Evolutionary conservation across 2,329 filamentous ascomycete genomes (phyloP).

Genomic region (Trichoderma oligosporum): DNA sequence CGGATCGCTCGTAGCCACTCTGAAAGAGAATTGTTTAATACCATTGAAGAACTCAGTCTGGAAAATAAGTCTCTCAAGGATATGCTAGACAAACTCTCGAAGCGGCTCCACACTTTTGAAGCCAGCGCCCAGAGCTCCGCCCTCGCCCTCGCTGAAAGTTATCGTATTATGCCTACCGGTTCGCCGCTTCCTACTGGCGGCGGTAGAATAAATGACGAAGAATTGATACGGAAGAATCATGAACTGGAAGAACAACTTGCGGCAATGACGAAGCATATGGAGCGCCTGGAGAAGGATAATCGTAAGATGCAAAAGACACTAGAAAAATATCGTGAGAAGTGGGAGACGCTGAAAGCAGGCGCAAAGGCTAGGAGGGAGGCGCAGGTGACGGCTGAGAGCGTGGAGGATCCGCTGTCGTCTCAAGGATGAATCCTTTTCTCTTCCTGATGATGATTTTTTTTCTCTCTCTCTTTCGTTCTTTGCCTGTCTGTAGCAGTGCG

Average conservation of each 20-base stretch:
- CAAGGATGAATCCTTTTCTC: not conserved
- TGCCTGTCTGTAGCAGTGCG: not conserved
- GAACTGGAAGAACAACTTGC: conserved; percentile 67
- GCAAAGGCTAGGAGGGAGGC: conserved; percentile 53
- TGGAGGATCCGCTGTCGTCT: conserved; percentile 32
- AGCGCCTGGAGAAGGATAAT: conserved; percentile 62
- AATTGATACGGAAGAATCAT: conserved; percentile 47
- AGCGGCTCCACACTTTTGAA: conserved; percentile 88
- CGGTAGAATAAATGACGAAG: conserved; percentile 30
- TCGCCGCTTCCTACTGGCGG: conserved; percentile 42
- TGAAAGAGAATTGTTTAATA: conserved; percentile 55
- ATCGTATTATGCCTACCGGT: conserved; percentile 56
- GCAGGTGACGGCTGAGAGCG: conserved; percentile 35
- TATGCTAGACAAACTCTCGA: conserved; percentile 80
- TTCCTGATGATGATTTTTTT: not conserved
- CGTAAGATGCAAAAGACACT: conserved; percentile 54
- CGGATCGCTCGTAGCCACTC: conserved; percentile 40
- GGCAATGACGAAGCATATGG: conserved; percentile 55
- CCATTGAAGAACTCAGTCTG: conserved; percentile 80
- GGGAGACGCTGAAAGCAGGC: conserved; percentile 59
- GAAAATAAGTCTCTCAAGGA: conserved; percentile 85
- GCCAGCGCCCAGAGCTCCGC: conserved; percentile 84
- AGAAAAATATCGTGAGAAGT: conserved; percentile 57
- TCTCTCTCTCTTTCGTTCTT: not conserved
- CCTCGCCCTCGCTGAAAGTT: conserved; percentile 81